A percentile compares a stretch with the other conserved stretches of the same genome.
These are phyloP conservation scores for Angophora floribunda DNA, from an alignment of 345 rosid genomes.

Conservation along the genomic window DNA sequence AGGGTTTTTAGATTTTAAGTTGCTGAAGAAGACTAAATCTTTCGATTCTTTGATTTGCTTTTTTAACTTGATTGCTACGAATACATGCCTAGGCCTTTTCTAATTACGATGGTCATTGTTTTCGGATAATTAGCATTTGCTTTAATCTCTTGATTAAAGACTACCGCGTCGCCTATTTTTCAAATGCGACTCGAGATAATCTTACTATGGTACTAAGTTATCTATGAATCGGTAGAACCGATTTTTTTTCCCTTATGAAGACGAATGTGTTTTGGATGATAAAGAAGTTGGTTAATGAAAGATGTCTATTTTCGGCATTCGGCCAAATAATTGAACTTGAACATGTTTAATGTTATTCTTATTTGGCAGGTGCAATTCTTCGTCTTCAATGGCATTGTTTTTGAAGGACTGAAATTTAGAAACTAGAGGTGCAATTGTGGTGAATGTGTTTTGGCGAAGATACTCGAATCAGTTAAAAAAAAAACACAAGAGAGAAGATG, in stretches of 20 bases:
- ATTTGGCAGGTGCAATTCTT: neutral
- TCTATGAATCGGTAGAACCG: neutral
- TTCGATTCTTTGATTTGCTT: neutral
- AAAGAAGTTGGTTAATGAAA: neutral
- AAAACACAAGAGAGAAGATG: too few relatives aligned
- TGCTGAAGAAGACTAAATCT: neutral
- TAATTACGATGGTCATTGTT: neutral
- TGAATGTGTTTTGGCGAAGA: neutral
- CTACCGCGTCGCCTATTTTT: neutral
- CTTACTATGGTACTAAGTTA: neutral
- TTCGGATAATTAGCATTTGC: neutral
- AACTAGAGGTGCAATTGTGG: neutral
- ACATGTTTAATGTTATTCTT: neutral
- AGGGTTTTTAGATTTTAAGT: neutral
- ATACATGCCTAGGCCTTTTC: neutral
- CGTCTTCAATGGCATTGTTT: neutral
- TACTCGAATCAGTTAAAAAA: too few relatives aligned
- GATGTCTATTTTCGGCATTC: neutral
- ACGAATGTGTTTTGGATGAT: neutral
- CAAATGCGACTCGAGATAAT: neutral
- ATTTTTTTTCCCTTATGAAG: neutral
- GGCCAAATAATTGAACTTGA: neutral
- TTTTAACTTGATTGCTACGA: neutral
- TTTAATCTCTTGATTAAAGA: neutral
- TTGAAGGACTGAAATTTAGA: neutral